Evolutionary conservation across 306 rosid species (phyloP), one percentile per base, ranked within the genome.

Genomic region (Cicer yamashitae): DNA sequence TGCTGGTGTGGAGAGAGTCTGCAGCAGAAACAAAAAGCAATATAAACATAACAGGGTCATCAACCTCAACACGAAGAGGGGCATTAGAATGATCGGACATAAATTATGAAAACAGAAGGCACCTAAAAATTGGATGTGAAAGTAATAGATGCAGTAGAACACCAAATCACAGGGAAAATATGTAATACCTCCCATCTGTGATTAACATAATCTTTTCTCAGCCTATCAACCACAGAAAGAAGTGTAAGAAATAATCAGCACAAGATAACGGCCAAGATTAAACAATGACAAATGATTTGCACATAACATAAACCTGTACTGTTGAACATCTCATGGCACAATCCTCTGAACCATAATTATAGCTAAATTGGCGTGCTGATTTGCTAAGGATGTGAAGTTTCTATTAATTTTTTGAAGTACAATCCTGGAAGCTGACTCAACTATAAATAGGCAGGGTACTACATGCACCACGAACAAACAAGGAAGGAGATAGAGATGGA

Each of bases 211-310:
- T 72, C 74, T 76, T 76, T 73, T 80, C 65, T 86, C 79, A 60
- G 66, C 89, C 93, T 84, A 65, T 72, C 84, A 91, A 81, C 85
- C 86, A 68, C 11, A 74, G 80, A 73, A 74, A 76, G 66, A 63
- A 58, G 68, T 15, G 79, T 82, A 70, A 82, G 84, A 83, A 60
- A 82, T 70, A 45, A 76, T 47, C 39, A 63, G 70, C 73, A 73
- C 57, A 69, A 44, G 58, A 71, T 44, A 83, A 50, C 12, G 48
- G 15, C 40, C 52, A 71, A 47, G 54, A 51, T 14, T 67, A 67
- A 82, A 67, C 43, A 58, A 53, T 18, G n/a, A 52, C 67, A 71
- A 37, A 38, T 8, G 34, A 59, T n/a, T 50, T 69, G 71, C 61
- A 62, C 71, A 47, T 52, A 40, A 59, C 58, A 67, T 67, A 7